Percentiles rank a stretch among this genome's conserved stretches.
These are phyloP conservation scores for Starmerella ratchasimensis DNA, from an alignment of 805 yeast species.

Conservation along the genomic window DNA sequence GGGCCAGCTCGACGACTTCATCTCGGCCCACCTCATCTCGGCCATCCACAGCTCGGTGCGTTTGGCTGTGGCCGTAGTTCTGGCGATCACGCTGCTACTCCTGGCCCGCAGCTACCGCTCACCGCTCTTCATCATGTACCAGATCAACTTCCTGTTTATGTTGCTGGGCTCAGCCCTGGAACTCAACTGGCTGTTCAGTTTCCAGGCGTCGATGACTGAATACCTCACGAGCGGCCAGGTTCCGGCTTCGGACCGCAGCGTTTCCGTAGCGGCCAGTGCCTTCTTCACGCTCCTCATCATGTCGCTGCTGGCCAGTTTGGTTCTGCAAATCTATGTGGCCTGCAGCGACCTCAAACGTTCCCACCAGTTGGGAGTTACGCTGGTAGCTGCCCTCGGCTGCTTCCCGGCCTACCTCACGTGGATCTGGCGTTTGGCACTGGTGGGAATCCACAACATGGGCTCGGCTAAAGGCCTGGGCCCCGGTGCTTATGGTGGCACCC, in stretches of 20 bases:
- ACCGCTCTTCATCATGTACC: slow-evolving; percentile 64
- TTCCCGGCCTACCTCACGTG: slow-evolving; percentile 46
- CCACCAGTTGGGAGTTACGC: slow-evolving; percentile 26
- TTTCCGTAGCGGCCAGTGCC: slow-evolving; percentile 49
- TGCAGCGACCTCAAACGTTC: slow-evolving; percentile 29
- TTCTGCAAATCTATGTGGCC: slow-evolving; percentile 58
- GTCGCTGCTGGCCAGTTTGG: slow-evolving; percentile 49
- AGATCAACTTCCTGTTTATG: slow-evolving; percentile 40
- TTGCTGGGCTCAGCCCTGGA: slow-evolving; percentile 50
- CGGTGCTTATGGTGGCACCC: neutral
- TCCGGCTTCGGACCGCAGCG: slow-evolving; percentile 30
- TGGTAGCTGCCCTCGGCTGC: slow-evolving; percentile 35
- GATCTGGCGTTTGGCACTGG: slow-evolving; percentile 34
- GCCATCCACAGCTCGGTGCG: slow-evolving; percentile 33
- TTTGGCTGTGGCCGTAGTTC: slow-evolving; percentile 40
- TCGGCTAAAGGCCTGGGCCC: neutral
- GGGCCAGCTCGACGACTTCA: slow-evolving; percentile 2
- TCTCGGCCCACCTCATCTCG: slow-evolving; percentile 3
- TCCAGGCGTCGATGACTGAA: slow-evolving; percentile 31
- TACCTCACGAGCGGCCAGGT: slow-evolving; percentile 35
- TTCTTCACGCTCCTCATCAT: slow-evolving; percentile 47
- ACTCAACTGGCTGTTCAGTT: slow-evolving; percentile 33
- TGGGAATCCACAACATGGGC: slow-evolving; percentile 4
- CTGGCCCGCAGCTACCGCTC: slow-evolving; percentile 42
- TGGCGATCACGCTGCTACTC: slow-evolving; percentile 34